Conservation (phyloP, 1,284 basidiomycete genomes). For the Fomes fomentarius region DNA sequence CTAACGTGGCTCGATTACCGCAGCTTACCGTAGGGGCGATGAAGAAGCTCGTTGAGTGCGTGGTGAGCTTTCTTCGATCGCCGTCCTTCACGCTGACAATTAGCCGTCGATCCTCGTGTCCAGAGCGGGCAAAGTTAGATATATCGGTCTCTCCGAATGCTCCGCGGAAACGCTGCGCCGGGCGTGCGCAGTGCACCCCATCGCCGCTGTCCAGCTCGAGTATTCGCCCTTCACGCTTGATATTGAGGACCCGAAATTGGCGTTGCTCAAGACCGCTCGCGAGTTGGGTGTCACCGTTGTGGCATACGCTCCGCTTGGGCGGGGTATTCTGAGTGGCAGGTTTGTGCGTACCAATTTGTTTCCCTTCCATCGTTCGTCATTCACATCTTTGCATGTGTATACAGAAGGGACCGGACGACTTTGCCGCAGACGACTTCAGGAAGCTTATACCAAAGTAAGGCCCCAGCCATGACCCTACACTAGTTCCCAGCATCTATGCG, state of each 20-base stretch:
- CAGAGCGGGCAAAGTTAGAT: background rate
- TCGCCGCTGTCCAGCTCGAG: constrained; percentile 48
- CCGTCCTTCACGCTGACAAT: background rate
- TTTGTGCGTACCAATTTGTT: too few relatives aligned
- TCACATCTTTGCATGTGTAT: too few relatives aligned
- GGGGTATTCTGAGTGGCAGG: constrained; percentile 58
- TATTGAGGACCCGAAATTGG: constrained; percentile 34
- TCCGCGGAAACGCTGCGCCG: constrained; percentile 42
- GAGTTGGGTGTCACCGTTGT: constrained; percentile 38
- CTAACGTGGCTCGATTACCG: background rate
- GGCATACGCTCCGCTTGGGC: constrained; percentile 46
- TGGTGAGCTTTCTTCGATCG: too few relatives aligned
- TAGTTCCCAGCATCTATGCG: too few relatives aligned
- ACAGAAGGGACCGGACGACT: constrained; percentile 51
- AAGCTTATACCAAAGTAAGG: constrained; percentile 33
- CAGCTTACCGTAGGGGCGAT: background rate
- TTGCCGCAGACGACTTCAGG: constrained; percentile 53
- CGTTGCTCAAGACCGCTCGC: constrained; percentile 32
- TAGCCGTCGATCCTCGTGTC: background rate
- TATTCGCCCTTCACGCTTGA: constrained; percentile 46
- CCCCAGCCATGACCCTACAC: too few relatives aligned
- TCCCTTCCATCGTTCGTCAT: too few relatives aligned
- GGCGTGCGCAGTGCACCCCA: constrained; percentile 42
- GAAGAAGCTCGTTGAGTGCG: background rate
- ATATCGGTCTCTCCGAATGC: background rate